Conservation (phyloP, 202 grass and related monocot species). For the Panicum virgatum region DNA sequence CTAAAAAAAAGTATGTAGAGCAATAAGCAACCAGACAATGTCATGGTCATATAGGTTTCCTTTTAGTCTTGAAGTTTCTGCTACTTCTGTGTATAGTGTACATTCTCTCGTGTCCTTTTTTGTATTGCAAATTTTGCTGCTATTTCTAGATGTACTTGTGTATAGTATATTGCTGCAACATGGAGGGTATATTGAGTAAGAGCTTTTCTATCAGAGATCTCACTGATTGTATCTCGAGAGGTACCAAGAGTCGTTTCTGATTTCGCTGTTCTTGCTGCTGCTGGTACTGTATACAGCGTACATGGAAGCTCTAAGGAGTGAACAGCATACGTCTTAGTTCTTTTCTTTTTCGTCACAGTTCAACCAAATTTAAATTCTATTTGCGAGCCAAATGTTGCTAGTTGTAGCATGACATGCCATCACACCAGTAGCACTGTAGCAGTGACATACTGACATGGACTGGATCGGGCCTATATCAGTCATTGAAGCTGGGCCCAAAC, state of each 20-base stretch:
- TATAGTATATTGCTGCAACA: not conserved
- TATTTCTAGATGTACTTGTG: not conserved
- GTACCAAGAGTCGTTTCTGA: no score
- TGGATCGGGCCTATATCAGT: not conserved
- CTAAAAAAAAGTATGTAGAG: no score
- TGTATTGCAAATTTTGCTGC: constrained; percentile 11
- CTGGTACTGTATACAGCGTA: no score
- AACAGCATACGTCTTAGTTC: not conserved
- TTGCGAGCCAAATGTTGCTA: not conserved
- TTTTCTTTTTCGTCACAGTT: not conserved
- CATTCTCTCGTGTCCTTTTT: not conserved
- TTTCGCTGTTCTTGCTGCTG: no score
- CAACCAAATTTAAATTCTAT: not conserved
- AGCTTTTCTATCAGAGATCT: no score
- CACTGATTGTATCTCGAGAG: no score
- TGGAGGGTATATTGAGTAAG: not conserved
- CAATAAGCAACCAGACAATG: not conserved
- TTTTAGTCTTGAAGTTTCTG: not conserved
- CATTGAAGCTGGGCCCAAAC: no score
- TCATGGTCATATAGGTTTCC: not conserved
- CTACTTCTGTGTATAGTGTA: constrained; percentile 30
- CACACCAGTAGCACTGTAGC: not conserved
- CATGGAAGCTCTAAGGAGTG: not conserved
- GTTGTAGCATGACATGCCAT: not conserved
- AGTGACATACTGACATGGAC: not conserved